Conservation (phyloP, 2,329 filamentous ascomycete genomes). For the Tothia fuscella region DNA sequence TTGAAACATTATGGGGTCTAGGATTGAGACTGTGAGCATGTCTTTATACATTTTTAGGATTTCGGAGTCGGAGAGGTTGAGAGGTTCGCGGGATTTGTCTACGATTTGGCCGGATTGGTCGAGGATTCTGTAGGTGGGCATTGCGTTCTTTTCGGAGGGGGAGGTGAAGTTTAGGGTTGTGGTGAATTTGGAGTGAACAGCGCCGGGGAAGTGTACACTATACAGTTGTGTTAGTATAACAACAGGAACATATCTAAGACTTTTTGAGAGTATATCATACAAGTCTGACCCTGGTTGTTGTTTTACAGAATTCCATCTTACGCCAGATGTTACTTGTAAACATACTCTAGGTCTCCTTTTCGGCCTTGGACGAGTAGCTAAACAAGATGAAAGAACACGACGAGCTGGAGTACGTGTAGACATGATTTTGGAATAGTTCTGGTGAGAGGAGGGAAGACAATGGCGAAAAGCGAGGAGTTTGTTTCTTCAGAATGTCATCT, state of each 20-base stretch:
- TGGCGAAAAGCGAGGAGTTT: background rate
- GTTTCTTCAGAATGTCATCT: background rate
- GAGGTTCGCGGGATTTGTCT: constrained; percentile 56
- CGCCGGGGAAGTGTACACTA: constrained; percentile 72
- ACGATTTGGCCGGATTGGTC: constrained; percentile 79
- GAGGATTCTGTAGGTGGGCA: constrained; percentile 85
- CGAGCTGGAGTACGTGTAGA: background rate
- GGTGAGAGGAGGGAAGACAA: too few species aligned
- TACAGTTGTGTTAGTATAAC: too few species aligned
- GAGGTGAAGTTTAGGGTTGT: constrained; percentile 64
- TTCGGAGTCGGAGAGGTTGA: constrained; percentile 53
- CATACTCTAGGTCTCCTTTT: background rate
- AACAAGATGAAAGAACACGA: background rate
- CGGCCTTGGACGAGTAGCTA: too few species aligned
- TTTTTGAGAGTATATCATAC: constrained; percentile 32
- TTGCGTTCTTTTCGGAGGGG: constrained; percentile 58
- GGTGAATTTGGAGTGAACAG: constrained; percentile 87
- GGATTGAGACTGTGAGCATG: constrained; percentile 56
- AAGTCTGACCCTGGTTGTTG: constrained; percentile 47
- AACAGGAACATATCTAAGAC: background rate
- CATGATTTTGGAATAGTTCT: too few species aligned
- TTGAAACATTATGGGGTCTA: constrained; percentile 98
- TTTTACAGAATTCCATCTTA: constrained; percentile 42
- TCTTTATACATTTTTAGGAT: constrained; percentile 49
- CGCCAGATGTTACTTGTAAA: background rate